Evolutionary conservation across 2,329 filamentous ascomycete genomes (phyloP), one percentile per base, ranked within the genome.

Genomic region (Trichoderma koningii): DNA sequence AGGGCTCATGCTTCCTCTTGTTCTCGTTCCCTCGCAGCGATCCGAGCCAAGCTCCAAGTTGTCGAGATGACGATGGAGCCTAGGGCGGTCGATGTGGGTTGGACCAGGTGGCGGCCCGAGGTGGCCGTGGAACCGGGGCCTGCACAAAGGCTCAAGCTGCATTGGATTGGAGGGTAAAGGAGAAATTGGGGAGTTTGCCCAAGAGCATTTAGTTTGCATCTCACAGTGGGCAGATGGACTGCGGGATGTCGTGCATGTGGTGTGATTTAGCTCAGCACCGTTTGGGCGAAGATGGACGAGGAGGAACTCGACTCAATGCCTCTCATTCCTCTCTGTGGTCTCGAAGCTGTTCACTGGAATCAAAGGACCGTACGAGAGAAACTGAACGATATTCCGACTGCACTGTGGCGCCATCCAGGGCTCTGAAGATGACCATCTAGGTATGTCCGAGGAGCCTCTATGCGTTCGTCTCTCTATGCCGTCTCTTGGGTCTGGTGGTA

Each of bases 211-310:
- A 55, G 60, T 51, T 63, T 63, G 50, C 60, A 63, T 53, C 60
- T 63, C 60, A 55, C 50, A 38, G 47, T 55, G 50, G 45, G 50
- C n/a, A 63, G 60, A 47, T 23, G 60, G 21, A 48, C 60, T 23
- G 60, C 60, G 60, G 60, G 50, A 63, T 63, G 60, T 63, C 60
- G 60, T 63, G 60, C 60, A 63, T 63, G 60, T 63, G 50, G 60
- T 55, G 60, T 63, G 60, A 53, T 55, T 26, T 23, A 26, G 17
- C 26, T 34, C 17, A 47, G 17, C 42, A 23, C 34, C 38, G 30
- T 38, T 62, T 26, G n/a, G 26, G 30, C 59, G 44, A 17, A 38
- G 50, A 21, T 17, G 17, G 2, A 30, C 34, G 23, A 17, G 59
- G 44, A 10, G 38, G 15, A n/a, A n/a, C n/a, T n/a, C n/a, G n/a